These are phyloP conservation scores for Zea mays DNA, from an alignment of 176 grass and related monocot genomes.

Conservation along the genomic window Zm-B73-REFERENCE-NAM-5.0 NC_050096.1:125644001-125644500, in stretches of 20 bases:
- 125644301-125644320: not conserved
- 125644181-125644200: not conserved
- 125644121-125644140: slow-evolving; percentile 1
- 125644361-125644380: too few relatives aligned
- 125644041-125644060: slow-evolving; percentile 34
- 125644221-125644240: not conserved
- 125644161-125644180: not conserved
- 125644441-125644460: too few relatives aligned
- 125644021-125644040: slow-evolving; percentile 89
- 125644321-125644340: not conserved
- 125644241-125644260: not conserved
- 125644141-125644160: not conserved
- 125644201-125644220: not conserved
- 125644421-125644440: too few relatives aligned
- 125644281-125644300: not conserved
- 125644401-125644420: too few relatives aligned
- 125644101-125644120: not conserved
- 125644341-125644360: too few relatives aligned
- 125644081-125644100: not conserved
- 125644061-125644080: slow-evolving; percentile 3
- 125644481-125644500: too few relatives aligned
- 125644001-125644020: slow-evolving; percentile 95
- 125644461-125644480: too few relatives aligned
- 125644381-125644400: too few relatives aligned
- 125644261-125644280: not conserved